These are phyloP conservation scores for Cotoneaster glaucophyllus DNA, from an alignment of 306 rosid species.

Conservation along the genomic window DNA sequence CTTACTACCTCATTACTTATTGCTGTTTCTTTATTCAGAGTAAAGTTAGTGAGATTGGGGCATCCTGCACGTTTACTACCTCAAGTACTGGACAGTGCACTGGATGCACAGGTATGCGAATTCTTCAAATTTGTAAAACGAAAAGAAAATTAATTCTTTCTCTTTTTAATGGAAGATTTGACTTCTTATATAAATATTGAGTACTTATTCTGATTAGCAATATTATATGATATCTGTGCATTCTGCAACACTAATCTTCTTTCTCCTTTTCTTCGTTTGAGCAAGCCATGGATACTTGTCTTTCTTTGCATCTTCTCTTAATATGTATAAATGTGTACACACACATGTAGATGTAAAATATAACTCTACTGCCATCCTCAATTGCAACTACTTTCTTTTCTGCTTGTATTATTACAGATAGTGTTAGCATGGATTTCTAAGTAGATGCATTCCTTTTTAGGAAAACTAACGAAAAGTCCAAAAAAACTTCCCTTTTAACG, in stretches of 20 bases:
- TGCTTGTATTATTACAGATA: background rate
- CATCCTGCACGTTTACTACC: conserved; percentile 99
- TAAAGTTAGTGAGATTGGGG: conserved; percentile 92
- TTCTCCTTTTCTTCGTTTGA: background rate
- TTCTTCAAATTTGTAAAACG: background rate
- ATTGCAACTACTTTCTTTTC: background rate
- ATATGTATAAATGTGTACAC: background rate
- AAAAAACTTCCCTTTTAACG: too few relatives aligned
- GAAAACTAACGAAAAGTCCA: too few relatives aligned
- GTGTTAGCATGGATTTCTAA: background rate
- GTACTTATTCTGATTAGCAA: background rate
- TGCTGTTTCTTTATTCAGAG: conserved; percentile 38
- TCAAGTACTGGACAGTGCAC: conserved; percentile 93
- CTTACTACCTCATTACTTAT: conserved; percentile 5
- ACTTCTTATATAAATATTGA: background rate
- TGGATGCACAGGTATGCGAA: conserved; percentile 82
- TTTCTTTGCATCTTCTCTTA: background rate
- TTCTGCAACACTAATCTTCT: conserved; percentile 2
- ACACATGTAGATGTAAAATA: background rate
- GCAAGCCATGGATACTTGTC: background rate
- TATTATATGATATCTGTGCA: background rate
- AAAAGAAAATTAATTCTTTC: background rate
- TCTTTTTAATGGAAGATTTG: background rate
- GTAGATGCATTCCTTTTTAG: background rate
- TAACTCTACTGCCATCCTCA: background rate